Base-by-base conservation (phyloP, 2,329 filamentous ascomycete species). In the Xylogone sp. region DNA sequence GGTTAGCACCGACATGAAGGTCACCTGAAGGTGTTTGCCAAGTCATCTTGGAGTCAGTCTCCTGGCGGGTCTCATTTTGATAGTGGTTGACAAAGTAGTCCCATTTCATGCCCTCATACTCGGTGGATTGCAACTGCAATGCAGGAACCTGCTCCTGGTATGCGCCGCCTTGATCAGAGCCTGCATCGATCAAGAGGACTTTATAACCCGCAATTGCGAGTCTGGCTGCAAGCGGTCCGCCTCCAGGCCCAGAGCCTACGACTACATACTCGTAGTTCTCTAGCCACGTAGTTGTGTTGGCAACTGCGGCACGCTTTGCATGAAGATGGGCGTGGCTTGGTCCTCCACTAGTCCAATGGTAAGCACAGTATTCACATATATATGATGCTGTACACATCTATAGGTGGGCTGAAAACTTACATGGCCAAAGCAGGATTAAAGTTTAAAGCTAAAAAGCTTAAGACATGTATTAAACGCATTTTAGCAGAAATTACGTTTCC, bases 51-150 rank as follows among this genome's bases (percentile, higher is more conserved):
- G 68, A 71, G 58, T 80, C 74, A 42, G 66, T 62, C 50, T 70
- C 65, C 52, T 75, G 71, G 19, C 72, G 68, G 6, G 62, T 60
- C 49, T 74, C 62, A 52, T 79, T 69, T 3, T 68, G 62, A 59
- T 78, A 79, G 61, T 81, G 77, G 47, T 72, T 70, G 50, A 79
- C 75, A 55, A 73, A 81, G 64, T 75, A 80, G 64, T 79, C 75
- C 78, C 78, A 81, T 52, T 67, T 63, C 63, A 76, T 69, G 9
- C 68, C 68, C 22, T 66, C 63, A 54, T 78, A 72, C 59, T 78
- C 71, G 19, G 71, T 75, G 7, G 71, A 71, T 42, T 69, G 66
- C 13, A 69, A 68, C 49, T 71, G 69, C 53, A 74, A 69, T 2
- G 71, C 72, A 21, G 77, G 77, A 2, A 78, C 69, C n/a, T 70